Base-by-base conservation (phyloP, 768 basidiomycete genomes). In the Boletus eberwhitei region DNA sequence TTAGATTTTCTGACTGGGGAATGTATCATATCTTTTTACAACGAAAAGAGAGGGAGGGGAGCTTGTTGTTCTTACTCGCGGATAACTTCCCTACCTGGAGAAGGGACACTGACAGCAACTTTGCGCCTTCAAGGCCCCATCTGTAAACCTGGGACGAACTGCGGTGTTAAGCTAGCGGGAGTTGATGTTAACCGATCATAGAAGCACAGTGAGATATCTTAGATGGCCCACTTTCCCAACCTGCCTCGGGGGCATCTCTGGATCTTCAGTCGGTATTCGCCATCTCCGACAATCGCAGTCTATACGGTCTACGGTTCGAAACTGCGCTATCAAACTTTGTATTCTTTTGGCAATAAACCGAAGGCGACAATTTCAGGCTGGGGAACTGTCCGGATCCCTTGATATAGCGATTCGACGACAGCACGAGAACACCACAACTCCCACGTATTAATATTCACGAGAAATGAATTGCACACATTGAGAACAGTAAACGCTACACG, bases 201-300 rank as follows among this genome's bases (percentile, higher is more conserved):
- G 29, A 34, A n/a, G 47, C 36, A 38, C 39, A 49, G 60, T 11
- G 37, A 31, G 58, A 42, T 22, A 24, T 17, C 60, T 50, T 46
- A 16, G 52, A 26, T 39, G 37, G 6, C 8, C 16, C 12, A 13
- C 21, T 22, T 35, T 35, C 19, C 34, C 22, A 24, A 16, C 4
- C 11, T n/a, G 26, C 29, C n/a, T 22, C 14, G 3, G 38, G 38
- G 26, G 40, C 22, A 31, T 21, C 35, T 48, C 21, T 38, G 44
- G 16, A 21, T 21, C 21, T 14, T 21, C n/a, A 45, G 41, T 21
- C 45, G 31, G 29, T 17, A 26, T 13, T 31, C 39, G 13, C 31
- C 2, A 32, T 26, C 24, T 26, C 58, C 40, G 42, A 49, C 6
- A 13, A 34, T 17, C 39, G 14, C 9, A 9, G 11, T 9, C 14